Percentiles rank a stretch among this genome's conserved stretches.
These are phyloP conservation scores for Mycena latifolia DNA, from an alignment of 768 basidiomycete genomes.

Conservation along the genomic window DNA sequence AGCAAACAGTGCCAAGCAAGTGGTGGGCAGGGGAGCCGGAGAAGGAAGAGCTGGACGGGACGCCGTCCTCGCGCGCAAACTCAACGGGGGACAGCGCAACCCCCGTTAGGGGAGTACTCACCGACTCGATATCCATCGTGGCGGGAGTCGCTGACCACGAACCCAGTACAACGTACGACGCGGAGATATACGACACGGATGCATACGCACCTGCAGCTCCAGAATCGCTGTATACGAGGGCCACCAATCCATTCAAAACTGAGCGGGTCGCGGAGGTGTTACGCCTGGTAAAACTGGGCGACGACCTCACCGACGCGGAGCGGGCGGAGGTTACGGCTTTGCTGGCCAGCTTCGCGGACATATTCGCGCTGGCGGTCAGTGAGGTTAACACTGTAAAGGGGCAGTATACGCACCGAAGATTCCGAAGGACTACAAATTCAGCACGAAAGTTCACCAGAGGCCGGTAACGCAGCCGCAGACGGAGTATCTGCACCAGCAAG, in stretches of 20 bases:
- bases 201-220: neutral
- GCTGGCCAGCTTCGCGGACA: neutral
- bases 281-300: neutral
- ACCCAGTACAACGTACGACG: neutral
- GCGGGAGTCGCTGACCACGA: constrained; percentile 1
- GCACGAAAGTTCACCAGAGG: constrained; percentile 45
- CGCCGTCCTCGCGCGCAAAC: constrained; percentile 2
- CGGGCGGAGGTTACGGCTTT: neutral
- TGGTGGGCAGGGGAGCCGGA: constrained; percentile 1
- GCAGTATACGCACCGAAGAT: constrained; percentile 49
- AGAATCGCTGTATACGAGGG: neutral
- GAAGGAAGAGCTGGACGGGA: neutral
- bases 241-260: neutral
- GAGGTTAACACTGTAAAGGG: constrained; percentile 49
- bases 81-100: neutral
- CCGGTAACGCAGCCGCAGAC: constrained; percentile 40
- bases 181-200: constrained; percentile 4
- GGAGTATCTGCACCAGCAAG: constrained; percentile 25
- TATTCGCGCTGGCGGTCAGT: constrained; percentile 1
- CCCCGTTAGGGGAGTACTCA: constrained; percentile 2
- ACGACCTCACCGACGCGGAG: neutral
- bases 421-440: constrained; percentile 40
- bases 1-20: neutral
- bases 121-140: neutral
- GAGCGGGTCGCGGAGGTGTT: neutral